A percentile compares a stretch with the other conserved stretches of the same genome.
Evolutionary conservation across 331 rosid genomes (phyloP).

Genomic region (Arachis monticola): DNA sequence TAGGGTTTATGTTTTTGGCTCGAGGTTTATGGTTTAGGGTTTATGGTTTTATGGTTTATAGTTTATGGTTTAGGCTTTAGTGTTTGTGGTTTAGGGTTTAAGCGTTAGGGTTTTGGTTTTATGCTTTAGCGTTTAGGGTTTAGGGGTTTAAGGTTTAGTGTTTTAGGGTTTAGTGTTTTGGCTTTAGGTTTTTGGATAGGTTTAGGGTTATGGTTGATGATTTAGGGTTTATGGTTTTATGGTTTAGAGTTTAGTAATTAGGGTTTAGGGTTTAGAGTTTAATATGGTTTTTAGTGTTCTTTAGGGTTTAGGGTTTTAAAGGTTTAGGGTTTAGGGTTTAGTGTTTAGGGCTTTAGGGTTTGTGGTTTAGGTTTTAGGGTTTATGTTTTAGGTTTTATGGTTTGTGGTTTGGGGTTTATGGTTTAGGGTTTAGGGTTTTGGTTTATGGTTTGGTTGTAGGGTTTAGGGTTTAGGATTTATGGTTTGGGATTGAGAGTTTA

Average conservation of each 20-base stretch:
- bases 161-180: too few relatives aligned
- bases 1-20: neutral
- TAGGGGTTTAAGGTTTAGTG: neutral
- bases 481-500: too few relatives aligned
- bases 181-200: too few relatives aligned
- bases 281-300: too few relatives aligned
- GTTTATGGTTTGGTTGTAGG: too few relatives aligned
- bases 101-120: neutral
- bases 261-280: too few relatives aligned
- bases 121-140: slow-evolving; percentile 10
- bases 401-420: neutral
- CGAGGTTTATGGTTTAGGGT: neutral
- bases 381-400: too few relatives aligned
- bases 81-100: neutral
- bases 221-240: too few relatives aligned
- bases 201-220: too few relatives aligned
- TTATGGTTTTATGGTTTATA: neutral
- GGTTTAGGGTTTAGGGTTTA: slow-evolving; percentile 2
- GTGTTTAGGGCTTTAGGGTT: neutral
- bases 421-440: neutral
- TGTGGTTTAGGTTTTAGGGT: neutral
- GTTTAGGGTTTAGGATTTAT: too few relatives aligned
- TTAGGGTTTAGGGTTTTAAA: neutral
- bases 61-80: too few relatives aligned
- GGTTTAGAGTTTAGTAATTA: too few relatives aligned